These are phyloP conservation scores for Lunasporangiospora selenospora DNA, from an alignment of 192 early-diverging fungal species.

Conservation along the genomic window DNA sequence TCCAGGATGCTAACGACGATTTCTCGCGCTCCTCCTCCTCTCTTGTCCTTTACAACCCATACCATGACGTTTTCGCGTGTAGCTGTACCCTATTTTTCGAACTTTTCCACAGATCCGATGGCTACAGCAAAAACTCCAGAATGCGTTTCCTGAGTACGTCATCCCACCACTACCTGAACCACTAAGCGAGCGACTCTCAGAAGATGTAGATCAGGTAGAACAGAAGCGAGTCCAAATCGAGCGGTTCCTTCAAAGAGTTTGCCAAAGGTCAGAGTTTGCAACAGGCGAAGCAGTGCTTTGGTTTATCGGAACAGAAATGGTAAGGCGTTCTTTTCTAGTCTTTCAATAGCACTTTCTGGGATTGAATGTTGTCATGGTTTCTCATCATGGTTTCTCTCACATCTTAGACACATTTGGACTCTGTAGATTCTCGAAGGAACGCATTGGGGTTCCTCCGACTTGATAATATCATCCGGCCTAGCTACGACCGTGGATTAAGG, in stretches of 20 bases:
- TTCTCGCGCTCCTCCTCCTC: neutral
- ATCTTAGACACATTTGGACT: constrained; percentile 55
- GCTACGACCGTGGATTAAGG: constrained; percentile 51
- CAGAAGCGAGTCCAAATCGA: constrained; percentile 57
- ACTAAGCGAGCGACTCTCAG: constrained; percentile 43
- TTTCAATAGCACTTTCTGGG: no score
- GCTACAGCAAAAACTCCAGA: constrained; percentile 51
- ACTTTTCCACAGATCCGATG: constrained; percentile 60
- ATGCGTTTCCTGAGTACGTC: constrained; percentile 39
- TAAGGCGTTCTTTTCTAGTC: constrained; percentile 32
- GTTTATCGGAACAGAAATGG: constrained; percentile 64
- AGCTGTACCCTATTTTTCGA: constrained; percentile 52
- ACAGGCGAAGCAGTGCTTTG: constrained; percentile 47
- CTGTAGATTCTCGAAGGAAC: constrained; percentile 46
- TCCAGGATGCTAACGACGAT: no score
- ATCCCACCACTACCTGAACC: constrained; percentile 57
- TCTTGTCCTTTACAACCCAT: no score
- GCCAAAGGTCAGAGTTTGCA: constrained; percentile 43
- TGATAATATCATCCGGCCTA: constrained; percentile 52
- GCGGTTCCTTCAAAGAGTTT: constrained; percentile 52
- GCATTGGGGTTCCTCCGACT: constrained; percentile 55
- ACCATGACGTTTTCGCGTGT: no score
- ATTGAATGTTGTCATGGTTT: no score
- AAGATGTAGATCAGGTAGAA: constrained; percentile 62
- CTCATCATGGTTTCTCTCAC: no score